phyloP scores from a whole-genome alignment of 2,329 filamentous ascomycete species.

The Paraphoma sp. region DNA sequence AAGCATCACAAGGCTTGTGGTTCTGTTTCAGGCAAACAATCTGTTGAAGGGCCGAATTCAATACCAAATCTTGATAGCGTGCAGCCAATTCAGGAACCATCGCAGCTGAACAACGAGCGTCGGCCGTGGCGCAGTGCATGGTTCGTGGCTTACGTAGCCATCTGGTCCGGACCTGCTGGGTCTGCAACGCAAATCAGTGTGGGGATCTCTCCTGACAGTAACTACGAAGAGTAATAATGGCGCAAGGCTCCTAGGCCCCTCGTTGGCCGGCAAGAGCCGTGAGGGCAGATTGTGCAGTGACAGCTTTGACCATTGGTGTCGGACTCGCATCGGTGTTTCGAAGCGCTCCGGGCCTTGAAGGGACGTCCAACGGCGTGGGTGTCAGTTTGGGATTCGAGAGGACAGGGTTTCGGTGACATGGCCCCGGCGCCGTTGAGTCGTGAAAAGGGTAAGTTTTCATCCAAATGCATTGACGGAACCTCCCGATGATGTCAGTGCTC shows the following conservation, averaged over 20 bases:
- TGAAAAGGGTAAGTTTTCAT: neutral
- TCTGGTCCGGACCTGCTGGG: neutral
- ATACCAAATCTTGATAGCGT: neutral
- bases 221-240: neutral
- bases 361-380: neutral
- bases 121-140: neutral
- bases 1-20: neutral
- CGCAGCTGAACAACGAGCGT: neutral
- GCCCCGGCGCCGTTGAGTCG: neutral
- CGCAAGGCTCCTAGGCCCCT: neutral
- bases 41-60: neutral
- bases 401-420: neutral
- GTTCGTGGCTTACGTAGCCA: neutral
- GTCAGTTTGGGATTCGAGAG: neutral
- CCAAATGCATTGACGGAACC: neutral
- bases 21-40: neutral
- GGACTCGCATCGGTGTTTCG: neutral
- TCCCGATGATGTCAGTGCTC: neutral
- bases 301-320: neutral
- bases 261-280: neutral
- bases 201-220: neutral
- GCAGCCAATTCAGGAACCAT: neutral
- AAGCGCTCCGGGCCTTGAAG: neutral
- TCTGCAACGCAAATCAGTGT: neutral
- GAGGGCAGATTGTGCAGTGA: neutral